Base-by-base conservation (phyloP, 352 stramenopile genomes). In the Phytophthora nicotianae region DNA sequence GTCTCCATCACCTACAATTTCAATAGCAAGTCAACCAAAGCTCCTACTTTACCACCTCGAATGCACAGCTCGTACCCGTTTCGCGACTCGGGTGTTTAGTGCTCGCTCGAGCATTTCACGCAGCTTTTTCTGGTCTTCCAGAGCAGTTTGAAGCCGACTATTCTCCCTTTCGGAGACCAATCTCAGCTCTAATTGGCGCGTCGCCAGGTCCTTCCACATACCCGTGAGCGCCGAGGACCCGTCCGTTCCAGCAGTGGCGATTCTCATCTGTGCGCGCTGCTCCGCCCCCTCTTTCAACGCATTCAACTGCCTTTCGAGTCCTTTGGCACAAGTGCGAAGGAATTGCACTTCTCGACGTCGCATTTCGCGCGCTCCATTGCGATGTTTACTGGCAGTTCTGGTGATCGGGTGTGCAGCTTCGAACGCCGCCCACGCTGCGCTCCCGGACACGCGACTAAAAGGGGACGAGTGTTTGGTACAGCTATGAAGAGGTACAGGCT, bases 301-400 rank as follows among this genome's bases (percentile, higher is more conserved):
- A 7, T 49, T 20, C 20, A 72, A 21, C 29, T 68, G 64, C 32
- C 46, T 59, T 29, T 72, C 50, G 13, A 72, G 33, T 2, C 65
- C 53, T 35, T 60, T 65, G 42, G 59, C 46, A 29, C 60, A 49
- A 6, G 40, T 65, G 38, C 51, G 55, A 0, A 62, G 55, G 29
- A 60, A 77, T 56, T 64, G 35, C 14, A 79, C 58, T 58, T 79
- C 71, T 24, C 59, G 40, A 7, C 66, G 51, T 17, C 68, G 68
- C 64, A 70, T 51, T 50, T 79, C 68, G 0, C 71, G 55, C 14
- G 71, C 71, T 14, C 68, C 57, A 41, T 79, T 79, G 38, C 60
- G 67, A 43, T 79, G 62, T 49, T 72, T 77, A 7, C 55, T 72
- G 6, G 60, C 50, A 19, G 5, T 54, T 17, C 38, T 20, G 4